These are phyloP conservation scores for Russula sp. DNA, from an alignment of 768 basidiomycete species.

Conservation along the genomic window DNA sequence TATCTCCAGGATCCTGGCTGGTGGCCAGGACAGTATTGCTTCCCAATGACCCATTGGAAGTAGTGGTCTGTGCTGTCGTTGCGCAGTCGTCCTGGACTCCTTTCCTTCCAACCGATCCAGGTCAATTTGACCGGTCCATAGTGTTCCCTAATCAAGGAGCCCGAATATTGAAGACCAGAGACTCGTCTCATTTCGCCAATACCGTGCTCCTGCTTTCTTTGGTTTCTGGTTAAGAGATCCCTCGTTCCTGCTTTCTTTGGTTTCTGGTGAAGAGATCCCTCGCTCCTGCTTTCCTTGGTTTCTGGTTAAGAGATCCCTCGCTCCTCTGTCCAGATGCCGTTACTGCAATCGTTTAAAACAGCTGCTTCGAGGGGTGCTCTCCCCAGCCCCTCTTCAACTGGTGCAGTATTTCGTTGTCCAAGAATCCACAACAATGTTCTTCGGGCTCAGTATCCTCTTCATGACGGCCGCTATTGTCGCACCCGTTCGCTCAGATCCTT, in stretches of 20 bases:
- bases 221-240: not conserved
- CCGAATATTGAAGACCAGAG: not conserved
- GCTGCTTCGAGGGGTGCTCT: not conserved
- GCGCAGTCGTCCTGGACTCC: not conserved
- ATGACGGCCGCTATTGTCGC: not conserved
- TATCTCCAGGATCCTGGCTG: constrained; percentile 2
- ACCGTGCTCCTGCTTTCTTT: not conserved
- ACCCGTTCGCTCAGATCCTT: constrained; percentile 1
- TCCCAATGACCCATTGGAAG: not conserved
- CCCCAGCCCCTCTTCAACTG: not conserved
- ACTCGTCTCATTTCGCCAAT: not conserved
- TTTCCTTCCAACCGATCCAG: not conserved
- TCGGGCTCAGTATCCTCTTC: not conserved
- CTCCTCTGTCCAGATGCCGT: not conserved
- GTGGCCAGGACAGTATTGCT: not conserved
- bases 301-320: not conserved
- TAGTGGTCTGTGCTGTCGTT: not conserved
- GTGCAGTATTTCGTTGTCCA: not conserved
- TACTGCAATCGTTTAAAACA: constrained; percentile 4
- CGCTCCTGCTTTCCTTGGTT: not conserved
- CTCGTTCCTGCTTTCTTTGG: not conserved
- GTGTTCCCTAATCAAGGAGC: constrained; percentile 11
- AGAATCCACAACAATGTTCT: constrained; percentile 1
- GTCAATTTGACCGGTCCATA: not conserved
- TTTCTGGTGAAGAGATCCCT: not conserved